Conservation (phyloP, 169 alveolate genomes). For the Eimeria acervulina region DNA sequence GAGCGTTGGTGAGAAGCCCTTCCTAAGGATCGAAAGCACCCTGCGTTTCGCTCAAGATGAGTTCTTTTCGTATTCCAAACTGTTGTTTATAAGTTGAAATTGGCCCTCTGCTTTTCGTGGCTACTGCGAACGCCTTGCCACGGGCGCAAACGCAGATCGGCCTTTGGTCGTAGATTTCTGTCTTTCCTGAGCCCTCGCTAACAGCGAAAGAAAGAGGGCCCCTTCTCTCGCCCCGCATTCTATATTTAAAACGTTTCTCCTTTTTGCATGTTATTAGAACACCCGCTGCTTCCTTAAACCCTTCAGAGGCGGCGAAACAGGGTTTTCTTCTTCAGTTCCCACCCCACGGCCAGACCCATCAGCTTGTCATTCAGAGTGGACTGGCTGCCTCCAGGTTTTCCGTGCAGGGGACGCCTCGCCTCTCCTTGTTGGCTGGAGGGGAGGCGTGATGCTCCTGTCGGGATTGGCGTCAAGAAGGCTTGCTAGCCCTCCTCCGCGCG, state of each 20-base stretch:
- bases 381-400: slow-evolving; percentile 24
- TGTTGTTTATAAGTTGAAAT: slow-evolving; percentile 26
- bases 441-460: slow-evolving; percentile 76
- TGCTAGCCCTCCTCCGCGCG: slow-evolving; percentile 18
- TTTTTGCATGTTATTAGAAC: neutral
- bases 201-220: slow-evolving; percentile 29
- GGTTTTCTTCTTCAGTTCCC: slow-evolving; percentile 36
- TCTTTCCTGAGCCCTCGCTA: slow-evolving; percentile 52
- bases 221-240: slow-evolving; percentile 67
- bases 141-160: slow-evolving; percentile 59
- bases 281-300: neutral
- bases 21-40: slow-evolving; percentile 22
- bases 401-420: slow-evolving; percentile 51
- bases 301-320: neutral
- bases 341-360: slow-evolving; percentile 69
- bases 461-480: slow-evolving; percentile 49
- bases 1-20: slow-evolving; percentile 50
- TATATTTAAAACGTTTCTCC: slow-evolving; percentile 12
- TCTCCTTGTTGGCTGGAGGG: slow-evolving; percentile 25
- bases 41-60: slow-evolving; percentile 29
- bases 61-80: slow-evolving; percentile 13
- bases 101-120: slow-evolving; percentile 63
- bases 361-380: slow-evolving; percentile 6
- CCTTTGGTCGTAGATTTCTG: slow-evolving; percentile 53
- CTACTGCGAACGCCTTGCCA: slow-evolving; percentile 48